These are phyloP conservation scores for Podila verticillata DNA, from an alignment of 192 early-diverging fungal genomes.

Conservation along the genomic window DNA sequence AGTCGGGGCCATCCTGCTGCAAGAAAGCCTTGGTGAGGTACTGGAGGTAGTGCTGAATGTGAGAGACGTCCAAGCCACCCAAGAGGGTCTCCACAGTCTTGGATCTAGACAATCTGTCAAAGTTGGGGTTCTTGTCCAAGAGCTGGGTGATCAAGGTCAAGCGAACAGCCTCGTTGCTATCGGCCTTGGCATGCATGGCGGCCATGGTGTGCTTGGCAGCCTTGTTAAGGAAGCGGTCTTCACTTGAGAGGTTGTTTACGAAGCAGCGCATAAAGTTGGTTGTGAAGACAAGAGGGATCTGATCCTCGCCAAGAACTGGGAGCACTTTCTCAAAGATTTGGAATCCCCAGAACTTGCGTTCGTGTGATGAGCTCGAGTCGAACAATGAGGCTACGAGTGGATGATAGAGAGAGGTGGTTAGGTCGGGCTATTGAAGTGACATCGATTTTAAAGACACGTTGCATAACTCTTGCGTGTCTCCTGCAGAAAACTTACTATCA, in stretches of 20 bases:
- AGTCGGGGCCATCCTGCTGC: slow-evolving; percentile 54
- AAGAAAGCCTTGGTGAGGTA: slow-evolving; percentile 80
- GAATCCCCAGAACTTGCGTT: slow-evolving; percentile 92
- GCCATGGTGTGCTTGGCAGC: slow-evolving; percentile 76
- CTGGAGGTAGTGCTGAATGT: slow-evolving; percentile 74
- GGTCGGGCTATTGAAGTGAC: neutral
- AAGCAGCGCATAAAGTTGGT: slow-evolving; percentile 86
- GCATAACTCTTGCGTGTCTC: too few species aligned
- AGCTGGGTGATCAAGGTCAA: slow-evolving; percentile 85
- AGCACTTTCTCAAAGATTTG: slow-evolving; percentile 81
- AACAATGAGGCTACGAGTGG: slow-evolving; percentile 72
- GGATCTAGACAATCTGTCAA: slow-evolving; percentile 75
- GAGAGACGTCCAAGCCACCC: slow-evolving; percentile 71
- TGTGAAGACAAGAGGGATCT: slow-evolving; percentile 80
- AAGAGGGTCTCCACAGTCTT: slow-evolving; percentile 86
- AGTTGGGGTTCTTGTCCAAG: slow-evolving; percentile 76
- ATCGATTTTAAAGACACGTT: neutral
- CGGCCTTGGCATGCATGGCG: slow-evolving; percentile 65
- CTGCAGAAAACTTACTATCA: slow-evolving; percentile 61
- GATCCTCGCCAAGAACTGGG: slow-evolving; percentile 58
- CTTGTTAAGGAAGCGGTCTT: slow-evolving; percentile 82
- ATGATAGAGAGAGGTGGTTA: slow-evolving; percentile 1
- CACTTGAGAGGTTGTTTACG: slow-evolving; percentile 84
- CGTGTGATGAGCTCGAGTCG: slow-evolving; percentile 74
- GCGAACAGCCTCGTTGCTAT: slow-evolving; percentile 74